Evolutionary conservation across 768 basidiomycete species (phyloP), one percentile per base, ranked within the genome.

Genomic region (Xerocomellus amylosporus): DNA sequence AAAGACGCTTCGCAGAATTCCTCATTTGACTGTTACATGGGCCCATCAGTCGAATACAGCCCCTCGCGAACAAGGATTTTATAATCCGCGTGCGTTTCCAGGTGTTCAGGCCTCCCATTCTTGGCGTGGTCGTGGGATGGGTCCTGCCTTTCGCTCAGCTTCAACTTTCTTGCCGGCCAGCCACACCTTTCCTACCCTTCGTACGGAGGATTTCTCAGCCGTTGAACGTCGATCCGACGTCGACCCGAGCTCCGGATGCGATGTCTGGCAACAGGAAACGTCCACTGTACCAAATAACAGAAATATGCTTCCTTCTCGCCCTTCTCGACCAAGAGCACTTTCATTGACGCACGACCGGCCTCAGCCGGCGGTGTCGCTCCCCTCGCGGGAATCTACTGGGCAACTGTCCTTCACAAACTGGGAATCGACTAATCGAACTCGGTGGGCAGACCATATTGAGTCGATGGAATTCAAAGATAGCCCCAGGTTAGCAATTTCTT

Each of bases 1-100:
- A 28, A 51, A 92, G 90, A 82, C 87, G 5, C 75, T 92, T 58
- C 81, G 85, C 53, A 76, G 79, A 54, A 75, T 90, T 17, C 84
- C 88, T 40, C 85, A 88, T 66, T 67, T 92, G 12, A 84, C 80
- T 2, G 85, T 88, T 8, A 88, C 88, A 22, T 91, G 90, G 89
- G 87, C 88, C 17, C 89, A 91, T 67, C 85, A 86, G 53, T 79
- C 77, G 44, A 51, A 58, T 36, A 56, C 43, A 22, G 7, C 52
- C n/a, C 34, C 49, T 28, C 57, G 56, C 33, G 64, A 67, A 28
- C 57, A 58, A 0, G 67, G 58, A 31, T 20, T 41, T 28, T 53
- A 64, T 38, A 44, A 58, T 46, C 33, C 51, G 2, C 64, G 63
- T 26, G 43, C 45, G 26, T 56, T 55, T 6, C 48, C 53, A 30